Conservation (phyloP, 2,329 filamentous ascomycete species). For the Neofusicoccum kwambonambiense region DNA sequence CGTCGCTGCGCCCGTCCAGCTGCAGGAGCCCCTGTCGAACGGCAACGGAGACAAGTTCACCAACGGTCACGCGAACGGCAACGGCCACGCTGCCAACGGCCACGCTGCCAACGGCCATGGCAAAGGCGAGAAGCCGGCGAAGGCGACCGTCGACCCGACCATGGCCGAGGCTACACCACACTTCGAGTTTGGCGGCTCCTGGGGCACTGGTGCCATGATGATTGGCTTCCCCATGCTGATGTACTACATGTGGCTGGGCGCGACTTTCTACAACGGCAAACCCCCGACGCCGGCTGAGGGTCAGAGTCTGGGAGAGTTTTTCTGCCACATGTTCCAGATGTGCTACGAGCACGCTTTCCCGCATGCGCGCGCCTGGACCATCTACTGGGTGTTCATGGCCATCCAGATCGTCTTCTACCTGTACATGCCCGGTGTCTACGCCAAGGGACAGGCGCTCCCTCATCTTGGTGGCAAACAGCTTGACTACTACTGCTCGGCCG, state of each 20-base stretch:
- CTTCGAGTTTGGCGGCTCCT: slow-evolving; percentile 82
- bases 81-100: slow-evolving; percentile 37
- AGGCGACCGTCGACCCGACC: slow-evolving; percentile 35
- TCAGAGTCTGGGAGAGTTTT: slow-evolving; percentile 70
- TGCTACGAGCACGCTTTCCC: slow-evolving; percentile 86
- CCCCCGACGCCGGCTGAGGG: slow-evolving; percentile 66
- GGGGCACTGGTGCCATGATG: slow-evolving; percentile 84
- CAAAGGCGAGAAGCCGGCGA: slow-evolving; percentile 32
- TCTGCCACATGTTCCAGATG: slow-evolving; percentile 66
- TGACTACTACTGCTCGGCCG: slow-evolving; percentile 90
- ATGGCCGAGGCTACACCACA: slow-evolving; percentile 30
- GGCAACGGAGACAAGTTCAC: slow-evolving; percentile 1
- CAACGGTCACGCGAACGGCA: slow-evolving; percentile 18
- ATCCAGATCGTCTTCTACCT: slow-evolving; percentile 83
- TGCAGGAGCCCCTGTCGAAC: slow-evolving; percentile 19
- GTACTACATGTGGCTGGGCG: slow-evolving; percentile 99
- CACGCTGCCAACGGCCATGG: slow-evolving; percentile 33
- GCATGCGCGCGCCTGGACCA: slow-evolving; percentile 76
- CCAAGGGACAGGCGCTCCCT: slow-evolving; percentile 82
- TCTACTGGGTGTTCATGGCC: slow-evolving; percentile 93
- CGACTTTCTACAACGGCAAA: slow-evolving; percentile 85
- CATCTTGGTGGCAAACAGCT: slow-evolving; percentile 83
- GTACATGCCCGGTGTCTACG: slow-evolving; percentile 80
- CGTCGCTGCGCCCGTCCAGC: background rate
- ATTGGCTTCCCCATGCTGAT: slow-evolving; percentile 88